Evolutionary conservation across 2,329 filamentous ascomycete genomes (phyloP).

Genomic region (Aspergillus hiratsukae): DNA sequence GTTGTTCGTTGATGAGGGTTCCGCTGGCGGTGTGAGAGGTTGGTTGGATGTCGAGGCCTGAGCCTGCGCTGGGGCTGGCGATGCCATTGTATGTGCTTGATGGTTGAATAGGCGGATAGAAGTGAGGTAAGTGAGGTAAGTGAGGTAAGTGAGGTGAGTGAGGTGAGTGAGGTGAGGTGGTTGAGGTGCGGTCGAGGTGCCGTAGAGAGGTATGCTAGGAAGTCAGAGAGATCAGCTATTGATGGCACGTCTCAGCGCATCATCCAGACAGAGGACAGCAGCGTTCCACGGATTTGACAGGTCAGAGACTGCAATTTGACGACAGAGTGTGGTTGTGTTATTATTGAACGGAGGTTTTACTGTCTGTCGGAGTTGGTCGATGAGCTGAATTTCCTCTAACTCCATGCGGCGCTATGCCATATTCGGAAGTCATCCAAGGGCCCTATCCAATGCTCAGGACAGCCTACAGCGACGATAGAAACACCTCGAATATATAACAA

Average conservation of each 20-base stretch:
- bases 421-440: not conserved
- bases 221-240: not conserved
- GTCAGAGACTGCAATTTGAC: not conserved
- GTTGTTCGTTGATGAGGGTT: conserved; percentile 28
- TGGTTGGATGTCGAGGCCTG: conserved; percentile 28
- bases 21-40: conserved; percentile 43
- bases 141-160: no score
- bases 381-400: not conserved
- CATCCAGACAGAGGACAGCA: not conserved
- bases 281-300: no score
- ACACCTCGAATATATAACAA: not conserved
- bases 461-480: not conserved
- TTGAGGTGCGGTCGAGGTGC: not conserved
- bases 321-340: not conserved
- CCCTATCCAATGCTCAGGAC: not conserved
- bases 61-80: conserved; percentile 30
- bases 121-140: not conserved
- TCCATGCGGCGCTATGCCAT: not conserved
- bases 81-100: conserved; percentile 26
- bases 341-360: not conserved
- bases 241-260: not conserved
- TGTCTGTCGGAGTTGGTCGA: not conserved
- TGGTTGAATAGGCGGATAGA: not conserved
- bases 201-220: not conserved
- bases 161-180: no score